These are phyloP conservation scores for Trebouxiophyceae sp. DNA, from an alignment of 163 green algal genomes.

Conservation along the genomic window DNA sequence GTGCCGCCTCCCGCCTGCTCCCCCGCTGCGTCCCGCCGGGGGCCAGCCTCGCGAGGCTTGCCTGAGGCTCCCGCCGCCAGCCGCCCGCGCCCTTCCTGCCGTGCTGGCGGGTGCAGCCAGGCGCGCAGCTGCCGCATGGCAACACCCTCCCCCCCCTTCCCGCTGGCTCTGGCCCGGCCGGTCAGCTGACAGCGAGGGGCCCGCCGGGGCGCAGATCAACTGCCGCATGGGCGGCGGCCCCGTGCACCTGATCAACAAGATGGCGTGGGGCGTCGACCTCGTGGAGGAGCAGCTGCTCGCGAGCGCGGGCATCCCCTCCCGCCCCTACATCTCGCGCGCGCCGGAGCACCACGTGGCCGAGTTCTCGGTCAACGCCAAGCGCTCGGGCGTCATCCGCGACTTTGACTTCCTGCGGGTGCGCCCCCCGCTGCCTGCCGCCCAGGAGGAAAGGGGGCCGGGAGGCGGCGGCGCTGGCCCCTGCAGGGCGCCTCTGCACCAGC, in stretches of 20 bases:
- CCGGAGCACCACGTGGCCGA: conserved; percentile 70
- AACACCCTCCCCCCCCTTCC: too few species aligned
- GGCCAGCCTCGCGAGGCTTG: too few species aligned
- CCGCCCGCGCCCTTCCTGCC: too few species aligned
- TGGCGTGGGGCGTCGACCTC: conserved; percentile 85
- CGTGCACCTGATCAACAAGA: conserved; percentile 72
- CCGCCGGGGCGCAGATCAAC: conserved; percentile 48
- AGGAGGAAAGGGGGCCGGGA: too few species aligned
- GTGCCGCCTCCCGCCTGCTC: conserved; percentile 33
- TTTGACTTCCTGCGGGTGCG: conserved; percentile 30
- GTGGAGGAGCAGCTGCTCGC: conserved; percentile 84
- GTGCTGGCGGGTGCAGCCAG: too few species aligned
- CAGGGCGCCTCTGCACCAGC: too few species aligned
- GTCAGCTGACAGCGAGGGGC: too few species aligned
- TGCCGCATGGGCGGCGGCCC: conserved; percentile 80
- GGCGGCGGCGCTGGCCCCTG: not conserved
- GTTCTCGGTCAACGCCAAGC: conserved; percentile 73
- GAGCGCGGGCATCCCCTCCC: conserved; percentile 63
- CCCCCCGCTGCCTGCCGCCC: too few species aligned
- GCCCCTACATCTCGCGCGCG: conserved; percentile 46
- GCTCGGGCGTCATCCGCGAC: conserved; percentile 36
- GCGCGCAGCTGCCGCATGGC: too few species aligned
- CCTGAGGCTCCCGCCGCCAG: too few species aligned
- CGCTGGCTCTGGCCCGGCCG: too few species aligned
- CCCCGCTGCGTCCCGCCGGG: too few species aligned